A percentile compares a stretch with the other conserved stretches of the same genome.
Evolutionary conservation across 495 filamentous ascomycete species (phyloP).

Genomic region (Acidiella bohemica): DNA sequence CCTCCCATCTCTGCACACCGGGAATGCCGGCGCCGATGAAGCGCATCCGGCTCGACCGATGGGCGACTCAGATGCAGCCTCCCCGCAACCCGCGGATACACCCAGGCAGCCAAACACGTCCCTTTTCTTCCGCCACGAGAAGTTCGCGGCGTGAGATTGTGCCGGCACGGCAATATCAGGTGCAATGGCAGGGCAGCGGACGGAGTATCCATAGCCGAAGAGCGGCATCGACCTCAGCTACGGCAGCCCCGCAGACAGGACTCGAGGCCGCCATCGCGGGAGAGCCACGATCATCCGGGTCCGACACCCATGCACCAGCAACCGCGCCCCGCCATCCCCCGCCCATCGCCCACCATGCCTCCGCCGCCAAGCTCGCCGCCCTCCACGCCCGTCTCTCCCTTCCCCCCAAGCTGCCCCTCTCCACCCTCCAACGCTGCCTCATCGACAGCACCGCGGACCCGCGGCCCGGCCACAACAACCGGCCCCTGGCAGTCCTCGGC

Average conservation of each 20-base stretch:
- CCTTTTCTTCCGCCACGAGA: constrained; percentile 8
- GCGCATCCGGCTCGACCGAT: constrained; percentile 55
- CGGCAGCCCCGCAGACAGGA: too few relatives aligned
- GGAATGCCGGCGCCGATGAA: constrained; percentile 46
- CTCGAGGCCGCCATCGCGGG: too few relatives aligned
- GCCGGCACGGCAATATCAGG: constrained; percentile 6
- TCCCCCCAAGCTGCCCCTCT: constrained; percentile 63
- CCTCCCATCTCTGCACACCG: too few relatives aligned
- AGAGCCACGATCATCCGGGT: neutral
- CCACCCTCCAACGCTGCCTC: constrained; percentile 74
- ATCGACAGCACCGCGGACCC: constrained; percentile 72
- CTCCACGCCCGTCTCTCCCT: constrained; percentile 84
- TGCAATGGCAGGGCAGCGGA: constrained; percentile 11
- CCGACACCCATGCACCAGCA: neutral
- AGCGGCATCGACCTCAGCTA: constrained; percentile 12
- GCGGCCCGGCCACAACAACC: constrained; percentile 64
- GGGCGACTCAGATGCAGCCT: constrained; percentile 50
- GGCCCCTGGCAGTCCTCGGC: constrained; percentile 67
- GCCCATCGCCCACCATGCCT: constrained; percentile 49
- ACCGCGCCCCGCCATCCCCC: too few relatives aligned
- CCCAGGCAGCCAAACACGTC: constrained; percentile 9
- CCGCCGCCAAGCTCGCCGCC: constrained; percentile 82
- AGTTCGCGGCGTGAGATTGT: constrained; percentile 5
- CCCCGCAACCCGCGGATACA: constrained; percentile 24
- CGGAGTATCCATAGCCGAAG: constrained; percentile 1